Base-by-base conservation (phyloP, 1,284 basidiomycete genomes). In the Golubevia pallescens region DNA sequence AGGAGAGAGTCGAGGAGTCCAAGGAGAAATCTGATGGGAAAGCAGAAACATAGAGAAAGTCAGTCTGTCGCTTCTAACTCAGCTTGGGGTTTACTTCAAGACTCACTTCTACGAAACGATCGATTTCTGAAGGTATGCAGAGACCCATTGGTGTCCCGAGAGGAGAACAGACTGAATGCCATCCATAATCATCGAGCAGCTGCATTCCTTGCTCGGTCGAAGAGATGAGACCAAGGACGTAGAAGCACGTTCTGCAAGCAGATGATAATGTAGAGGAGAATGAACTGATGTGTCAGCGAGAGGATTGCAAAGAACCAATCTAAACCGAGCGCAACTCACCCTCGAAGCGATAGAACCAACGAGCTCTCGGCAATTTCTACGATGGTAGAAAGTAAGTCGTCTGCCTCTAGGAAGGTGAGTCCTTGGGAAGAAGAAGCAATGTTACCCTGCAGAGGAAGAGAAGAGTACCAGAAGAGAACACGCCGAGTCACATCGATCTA, bases 301-400 rank as follows among this genome's bases (percentile, higher is more conserved):
- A n/a, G n/a, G n/a, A n/a, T n/a, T n/a, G n/a, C n/a, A n/a, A n/a
- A n/a, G n/a, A n/a, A n/a, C n/a, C n/a, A n/a, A n/a, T n/a, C n/a
- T n/a, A n/a, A n/a, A n/a, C n/a, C n/a, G n/a, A n/a, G n/a, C n/a
- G n/a, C n/a, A n/a, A n/a, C 92, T 77, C 79, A 96, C 95, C 97
- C 97, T 88, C 94, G 89, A 19, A 99, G 91, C 3, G 95, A 97
- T 53, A 97, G 90, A 62, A 98, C 92, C 0, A 89, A 89, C 1
- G 95, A 97, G 65, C 91, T 90, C 75, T 95, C 93, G 1, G 95
- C 94, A 64, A 98, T 97, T 69, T 95, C 91, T 51, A 97, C 88
- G 63, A 99, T 92, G 7, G 90, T 90, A 16, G 93, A 92, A 56
- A 98, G 92, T 67, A 97, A 91, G 72, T 95, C 94, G 83, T 97